phyloP scores from a whole-genome alignment of 83 land plant genomes.

The Larix sibirica region DNA sequence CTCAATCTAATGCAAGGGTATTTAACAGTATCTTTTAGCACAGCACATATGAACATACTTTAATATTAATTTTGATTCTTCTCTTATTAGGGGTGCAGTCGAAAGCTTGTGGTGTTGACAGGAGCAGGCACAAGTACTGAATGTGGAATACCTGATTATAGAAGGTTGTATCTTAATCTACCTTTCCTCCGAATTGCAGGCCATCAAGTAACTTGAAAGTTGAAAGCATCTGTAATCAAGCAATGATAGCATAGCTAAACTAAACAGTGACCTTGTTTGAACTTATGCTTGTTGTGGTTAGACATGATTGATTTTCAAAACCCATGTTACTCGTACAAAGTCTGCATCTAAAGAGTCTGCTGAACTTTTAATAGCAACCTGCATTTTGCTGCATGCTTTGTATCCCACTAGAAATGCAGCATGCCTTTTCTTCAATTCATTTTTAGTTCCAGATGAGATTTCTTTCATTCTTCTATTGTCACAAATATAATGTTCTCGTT shows the following conservation, averaged over 20 bases:
- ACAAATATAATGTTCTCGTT: not conserved
- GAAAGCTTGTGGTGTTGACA: slow-evolving; percentile 74
- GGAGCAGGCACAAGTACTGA: slow-evolving; percentile 93
- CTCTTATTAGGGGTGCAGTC: slow-evolving; percentile 32
- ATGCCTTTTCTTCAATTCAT: not conserved
- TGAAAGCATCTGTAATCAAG: no score
- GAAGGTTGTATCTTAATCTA: slow-evolving; percentile 43
- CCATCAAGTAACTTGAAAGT: not conserved
- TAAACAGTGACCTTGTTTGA: no score
- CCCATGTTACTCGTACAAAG: not conserved
- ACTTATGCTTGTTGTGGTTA: not conserved
- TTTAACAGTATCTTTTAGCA: not conserved
- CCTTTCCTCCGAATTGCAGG: not conserved
- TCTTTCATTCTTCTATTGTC: not conserved
- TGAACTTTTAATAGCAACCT: not conserved
- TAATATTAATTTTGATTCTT: not conserved
- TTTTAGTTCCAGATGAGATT: not conserved
- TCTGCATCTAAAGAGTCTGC: not conserved
- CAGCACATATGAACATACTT: not conserved
- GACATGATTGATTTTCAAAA: not conserved
- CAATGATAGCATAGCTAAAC: no score
- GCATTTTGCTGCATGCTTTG: not conserved
- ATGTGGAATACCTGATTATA: slow-evolving; percentile 87
- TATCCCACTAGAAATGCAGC: not conserved
- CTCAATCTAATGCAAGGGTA: not conserved